phyloP scores from a whole-genome alignment of 495 filamentous ascomycete genomes.

The Viridothelium virens region DNA sequence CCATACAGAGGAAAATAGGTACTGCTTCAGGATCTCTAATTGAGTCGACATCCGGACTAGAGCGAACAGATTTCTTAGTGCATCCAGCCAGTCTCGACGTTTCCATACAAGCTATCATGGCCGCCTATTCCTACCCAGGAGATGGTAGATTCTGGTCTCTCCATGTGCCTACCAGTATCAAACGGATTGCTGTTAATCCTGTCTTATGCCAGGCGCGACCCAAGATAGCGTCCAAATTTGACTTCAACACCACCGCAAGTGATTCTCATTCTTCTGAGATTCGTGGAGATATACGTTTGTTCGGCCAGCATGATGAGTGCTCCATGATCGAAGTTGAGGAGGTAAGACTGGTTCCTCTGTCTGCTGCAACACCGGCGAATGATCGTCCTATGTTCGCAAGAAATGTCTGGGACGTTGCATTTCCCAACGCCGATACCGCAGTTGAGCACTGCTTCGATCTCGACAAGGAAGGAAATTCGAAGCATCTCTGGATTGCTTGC shows the following conservation, averaged over 20 bases:
- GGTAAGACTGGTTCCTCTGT: not conserved
- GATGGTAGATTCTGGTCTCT: not conserved
- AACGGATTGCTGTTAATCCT: not conserved
- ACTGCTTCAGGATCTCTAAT: not conserved
- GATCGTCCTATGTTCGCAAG: not conserved
- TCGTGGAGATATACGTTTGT: not conserved
- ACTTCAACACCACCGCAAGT: not conserved
- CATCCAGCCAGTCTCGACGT: not conserved
- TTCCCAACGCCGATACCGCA: not conserved
- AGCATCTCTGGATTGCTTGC: slow-evolving; percentile 26
- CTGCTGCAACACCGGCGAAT: not conserved
- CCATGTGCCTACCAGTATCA: not conserved
- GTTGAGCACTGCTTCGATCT: not conserved
- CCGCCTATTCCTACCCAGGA: not conserved
- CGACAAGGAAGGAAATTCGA: not conserved
- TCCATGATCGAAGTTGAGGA: not conserved
- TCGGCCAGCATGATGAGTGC: not conserved
- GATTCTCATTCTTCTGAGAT: not conserved
- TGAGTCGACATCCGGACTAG: not conserved
- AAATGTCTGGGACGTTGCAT: not conserved
- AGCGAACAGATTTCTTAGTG: not conserved
- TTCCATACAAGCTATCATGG: not conserved
- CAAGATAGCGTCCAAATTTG: not conserved
- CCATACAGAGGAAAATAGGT: not conserved
- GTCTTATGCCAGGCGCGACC: not conserved